These are phyloP conservation scores for Pestalotiopsis sp. DNA, from an alignment of 2,329 filamentous ascomycete genomes.

Conservation along the genomic window DNA sequence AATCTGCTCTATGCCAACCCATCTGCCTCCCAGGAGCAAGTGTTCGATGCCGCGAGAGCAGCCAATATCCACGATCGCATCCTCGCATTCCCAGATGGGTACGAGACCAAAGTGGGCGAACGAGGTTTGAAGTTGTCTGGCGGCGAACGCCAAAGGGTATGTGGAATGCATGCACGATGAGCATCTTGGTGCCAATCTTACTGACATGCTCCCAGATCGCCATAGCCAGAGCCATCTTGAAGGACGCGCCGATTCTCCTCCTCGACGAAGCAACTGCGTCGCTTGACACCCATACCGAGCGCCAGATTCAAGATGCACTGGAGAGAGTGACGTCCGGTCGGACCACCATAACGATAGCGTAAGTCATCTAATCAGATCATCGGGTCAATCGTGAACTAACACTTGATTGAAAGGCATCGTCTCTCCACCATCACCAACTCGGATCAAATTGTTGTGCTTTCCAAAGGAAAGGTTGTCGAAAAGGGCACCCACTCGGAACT, in stretches of 20 bases:
- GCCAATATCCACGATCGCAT: slow-evolving; percentile 64
- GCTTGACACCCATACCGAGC: slow-evolving; percentile 64
- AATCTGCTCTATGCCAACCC: slow-evolving; percentile 61
- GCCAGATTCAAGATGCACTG: slow-evolving; percentile 58
- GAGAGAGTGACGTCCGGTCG: slow-evolving; percentile 48
- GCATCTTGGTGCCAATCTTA: neutral
- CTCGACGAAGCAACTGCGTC: slow-evolving; percentile 75
- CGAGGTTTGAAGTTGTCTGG: slow-evolving; percentile 48
- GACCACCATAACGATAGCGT: slow-evolving; percentile 57
- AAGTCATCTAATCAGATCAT: slow-evolving; percentile 21
- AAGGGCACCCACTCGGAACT: slow-evolving; percentile 52
- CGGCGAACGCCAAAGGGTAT: slow-evolving; percentile 61
- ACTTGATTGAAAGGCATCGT: slow-evolving; percentile 44
- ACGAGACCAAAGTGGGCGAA: slow-evolving; percentile 29
- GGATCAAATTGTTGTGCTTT: slow-evolving; percentile 57
- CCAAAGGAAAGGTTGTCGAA: slow-evolving; percentile 54
- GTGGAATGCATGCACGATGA: slow-evolving; percentile 14
- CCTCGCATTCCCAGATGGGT: slow-evolving; percentile 51
- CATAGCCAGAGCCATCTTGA: slow-evolving; percentile 68
- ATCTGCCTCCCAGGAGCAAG: slow-evolving; percentile 56
- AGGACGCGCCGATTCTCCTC: slow-evolving; percentile 70
- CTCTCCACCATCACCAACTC: slow-evolving; percentile 60
- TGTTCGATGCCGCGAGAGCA: slow-evolving; percentile 55
- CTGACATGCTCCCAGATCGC: slow-evolving; percentile 39
- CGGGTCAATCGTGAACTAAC: neutral